Evolutionary conservation across 768 basidiomycete genomes (phyloP), one percentile per base, ranked within the genome.

Genomic region (Mycena pura): DNA sequence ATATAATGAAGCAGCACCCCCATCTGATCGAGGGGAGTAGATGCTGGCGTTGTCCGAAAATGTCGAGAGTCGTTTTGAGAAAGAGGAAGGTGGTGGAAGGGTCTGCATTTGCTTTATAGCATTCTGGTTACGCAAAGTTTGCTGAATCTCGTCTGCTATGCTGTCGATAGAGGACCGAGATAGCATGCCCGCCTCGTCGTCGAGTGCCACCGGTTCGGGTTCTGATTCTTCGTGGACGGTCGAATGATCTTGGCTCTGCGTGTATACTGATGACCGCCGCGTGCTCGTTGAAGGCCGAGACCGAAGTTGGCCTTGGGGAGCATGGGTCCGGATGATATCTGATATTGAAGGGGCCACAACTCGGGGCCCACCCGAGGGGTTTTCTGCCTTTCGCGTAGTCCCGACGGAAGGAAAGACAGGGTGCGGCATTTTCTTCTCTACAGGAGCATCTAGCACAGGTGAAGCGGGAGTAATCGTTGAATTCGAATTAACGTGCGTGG

Each of bases 131-230:
- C 84, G 86, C 63, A 92, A 77, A 10, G 90, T 93, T 56, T 78
- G 84, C 58, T 82, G 84, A 29, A 92, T 86, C 79, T 95, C 93
- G 67, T 92, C 88, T 21, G 92, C 91, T 25, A 95, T 87, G 60
- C 92, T 93, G 73, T 95, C 93, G 63, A 93, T 85, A 17, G 92
- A 94, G 21, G 93, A 94, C n/a, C 90, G 86, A 38, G 89, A 88
- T 48, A 91, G 64, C 45, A 89, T 69, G 43, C 91, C 90, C 2
- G 79, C 77, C 61, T 90, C 89, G 60, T 88, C 88, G 52, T 84
- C 82, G 36, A 78, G 76, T 38, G 80, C 72, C 43, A 82, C 67
- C 8, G 81, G 77, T 56, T 82, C 80, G 28, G 76, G 79, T 64
- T 86, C 86, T 29, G 83, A 81, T 70, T 87, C 84, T 72, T 86